Evolutionary conservation across 768 basidiomycete genomes (phyloP), one percentile per base, ranked within the genome.

Genomic region (Boletus rex-veris): DNA sequence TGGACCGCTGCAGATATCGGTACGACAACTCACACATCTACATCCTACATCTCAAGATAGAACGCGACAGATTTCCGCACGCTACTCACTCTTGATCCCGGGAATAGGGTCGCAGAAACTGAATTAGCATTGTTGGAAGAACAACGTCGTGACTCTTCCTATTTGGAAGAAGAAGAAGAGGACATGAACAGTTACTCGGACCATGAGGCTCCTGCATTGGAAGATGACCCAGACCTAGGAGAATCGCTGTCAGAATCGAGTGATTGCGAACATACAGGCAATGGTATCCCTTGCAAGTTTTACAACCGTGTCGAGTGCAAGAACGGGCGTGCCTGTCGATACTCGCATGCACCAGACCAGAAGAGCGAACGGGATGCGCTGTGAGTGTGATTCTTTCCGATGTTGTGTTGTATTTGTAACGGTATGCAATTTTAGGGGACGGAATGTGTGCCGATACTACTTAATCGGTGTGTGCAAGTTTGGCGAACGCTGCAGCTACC

Each of bases 231-330:
- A 3, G 59, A 68, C 7, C 53, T 70, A 5, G 75, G 76, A 26
- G 75, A 72, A 8, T 74, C 74, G 1, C 69, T 74, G 9, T 81
- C 79, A 0, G 82, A 83, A 62, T 79, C 79, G 11, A 81, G 79
- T 47, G 82, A 84, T 58, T 81, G 73, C 54, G 68, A 71, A 37
- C 81, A 82, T 53, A 62, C 60, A 1, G 82, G 82, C 5, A 83
- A 80, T 45, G 75, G 75, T 3, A 71, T 75, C 3, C 76, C 82
- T 0, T 85, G 83, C 63, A 72, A 77, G 42, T 80, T 79, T 61
- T 82, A 84, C 62, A 84, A 85, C 51, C 80, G 77, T 53, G 70
- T 73, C 16, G 79, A 78, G 0, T 83, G 82, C 60, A 63, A 53
- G 10, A 68, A 73, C 4, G 79, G 81, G 0, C 47, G 18, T 8